Evolutionary conservation across 352 stramenopile genomes (phyloP).

Genomic region (Pythium diclinum): DNA sequence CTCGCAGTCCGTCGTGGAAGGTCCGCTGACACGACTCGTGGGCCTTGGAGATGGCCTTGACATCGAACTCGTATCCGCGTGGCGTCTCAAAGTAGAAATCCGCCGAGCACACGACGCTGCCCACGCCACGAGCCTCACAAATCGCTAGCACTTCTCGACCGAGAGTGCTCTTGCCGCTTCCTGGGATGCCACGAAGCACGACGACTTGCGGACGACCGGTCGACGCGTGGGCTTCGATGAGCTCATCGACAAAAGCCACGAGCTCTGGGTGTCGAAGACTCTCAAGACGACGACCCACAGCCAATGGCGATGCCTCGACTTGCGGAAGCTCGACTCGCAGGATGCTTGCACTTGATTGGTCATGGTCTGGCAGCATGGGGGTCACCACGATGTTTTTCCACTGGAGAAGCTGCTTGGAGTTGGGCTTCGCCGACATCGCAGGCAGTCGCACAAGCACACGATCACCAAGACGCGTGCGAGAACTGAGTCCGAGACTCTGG

Average conservation of each 20-base stretch:
- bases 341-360: constrained; percentile 22
- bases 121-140: constrained; percentile 26
- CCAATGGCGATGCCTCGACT: background rate
- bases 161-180: constrained; percentile 70
- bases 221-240: constrained; percentile 31
- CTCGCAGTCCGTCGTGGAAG: constrained; percentile 37
- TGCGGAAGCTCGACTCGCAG: constrained; percentile 11
- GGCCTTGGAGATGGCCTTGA: constrained; percentile 40
- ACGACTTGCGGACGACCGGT: constrained; percentile 37
- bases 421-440: background rate
- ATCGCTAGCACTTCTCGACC: constrained; percentile 39
- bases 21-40: constrained; percentile 44
- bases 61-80: constrained; percentile 64
- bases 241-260: constrained; percentile 32
- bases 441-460: constrained; percentile 12
- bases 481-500: constrained; percentile 37
- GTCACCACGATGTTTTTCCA: constrained; percentile 4
- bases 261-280: constrained; percentile 32
- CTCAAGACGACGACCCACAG: constrained; percentile 12
- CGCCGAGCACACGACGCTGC: constrained; percentile 49
- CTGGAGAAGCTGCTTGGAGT: constrained; percentile 3
- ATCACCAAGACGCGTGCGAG: constrained; percentile 17
- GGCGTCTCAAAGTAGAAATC: constrained; percentile 65
- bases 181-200: constrained; percentile 67
- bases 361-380: background rate